These are phyloP conservation scores for Aspergillus sp. DNA, from an alignment of 2,329 filamentous ascomycete species.

Conservation along the genomic window DNA sequence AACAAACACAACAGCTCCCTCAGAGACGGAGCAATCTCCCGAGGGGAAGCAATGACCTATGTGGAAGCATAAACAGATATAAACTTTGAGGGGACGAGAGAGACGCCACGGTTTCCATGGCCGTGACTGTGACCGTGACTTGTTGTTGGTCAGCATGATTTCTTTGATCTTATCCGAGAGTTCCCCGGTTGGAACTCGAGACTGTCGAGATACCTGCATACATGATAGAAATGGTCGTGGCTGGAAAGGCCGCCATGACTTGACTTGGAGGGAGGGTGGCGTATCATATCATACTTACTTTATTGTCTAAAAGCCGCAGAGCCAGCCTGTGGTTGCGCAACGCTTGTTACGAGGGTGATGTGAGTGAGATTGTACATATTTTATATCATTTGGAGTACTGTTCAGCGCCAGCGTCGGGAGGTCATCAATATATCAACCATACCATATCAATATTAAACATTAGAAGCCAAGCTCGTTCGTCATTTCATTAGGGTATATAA, in stretches of 20 bases:
- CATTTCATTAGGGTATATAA: neutral
- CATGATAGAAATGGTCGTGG: conserved; percentile 10
- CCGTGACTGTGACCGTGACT: neutral
- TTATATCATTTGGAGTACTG: conserved; percentile 15
- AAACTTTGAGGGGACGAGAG: neutral
- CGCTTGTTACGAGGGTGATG: conserved; percentile 10
- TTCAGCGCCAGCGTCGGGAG: conserved; percentile 22
- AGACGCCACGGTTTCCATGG: neutral
- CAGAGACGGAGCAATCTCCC: neutral
- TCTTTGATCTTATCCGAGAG: conserved; percentile 6
- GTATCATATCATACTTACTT: conserved; percentile 6
- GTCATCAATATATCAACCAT: conserved; percentile 11
- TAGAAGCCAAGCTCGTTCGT: neutral
- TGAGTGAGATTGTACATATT: conserved; percentile 13
- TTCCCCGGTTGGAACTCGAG: conserved; percentile 24
- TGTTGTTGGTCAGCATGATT: neutral
- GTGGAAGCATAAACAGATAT: neutral
- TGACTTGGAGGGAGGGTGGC: neutral
- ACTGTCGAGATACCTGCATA: conserved; percentile 10
- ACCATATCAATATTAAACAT: conserved; percentile 1
- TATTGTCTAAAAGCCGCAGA: conserved; percentile 8
- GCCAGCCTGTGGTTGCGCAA: conserved; percentile 9
- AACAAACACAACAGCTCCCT: neutral
- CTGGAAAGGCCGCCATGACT: neutral
- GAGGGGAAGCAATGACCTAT: conserved; percentile 1